phyloP scores from a whole-genome alignment of 345 rosid species.

The Salix koriyanagi region DNA sequence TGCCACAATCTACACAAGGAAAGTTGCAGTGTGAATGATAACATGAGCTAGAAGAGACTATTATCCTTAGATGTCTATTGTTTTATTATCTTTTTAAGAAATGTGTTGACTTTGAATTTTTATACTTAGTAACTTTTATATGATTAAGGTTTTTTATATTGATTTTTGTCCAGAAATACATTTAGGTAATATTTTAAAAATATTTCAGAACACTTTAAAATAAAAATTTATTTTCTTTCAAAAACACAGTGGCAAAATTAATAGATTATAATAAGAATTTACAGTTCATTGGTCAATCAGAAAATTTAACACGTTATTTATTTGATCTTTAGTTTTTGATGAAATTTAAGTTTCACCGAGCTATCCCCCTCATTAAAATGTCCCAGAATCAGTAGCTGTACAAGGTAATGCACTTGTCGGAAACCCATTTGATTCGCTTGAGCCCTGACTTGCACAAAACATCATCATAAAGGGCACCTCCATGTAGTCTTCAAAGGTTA shows the following conservation, averaged over 20 bases:
- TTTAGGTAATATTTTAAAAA: no score
- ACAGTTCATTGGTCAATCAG: neutral
- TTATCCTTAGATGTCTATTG: no score
- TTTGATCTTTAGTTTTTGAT: neutral
- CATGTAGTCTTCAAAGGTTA: no score
- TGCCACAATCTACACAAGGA: slow-evolving; percentile 41
- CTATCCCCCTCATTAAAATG: neutral
- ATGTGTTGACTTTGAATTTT: neutral
- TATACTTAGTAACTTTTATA: no score
- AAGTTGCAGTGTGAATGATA: slow-evolving; percentile 43
- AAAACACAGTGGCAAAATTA: no score
- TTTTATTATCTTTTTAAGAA: neutral
- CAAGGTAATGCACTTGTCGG: neutral
- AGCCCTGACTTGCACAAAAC: no score
- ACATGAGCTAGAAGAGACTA: neutral
- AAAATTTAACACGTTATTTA: neutral
- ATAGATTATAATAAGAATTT: neutral
- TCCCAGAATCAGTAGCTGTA: neutral
- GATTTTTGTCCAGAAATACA: no score
- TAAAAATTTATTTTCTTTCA: no score
- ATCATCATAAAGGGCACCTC: no score
- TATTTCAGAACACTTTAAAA: no score
- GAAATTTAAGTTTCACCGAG: neutral
- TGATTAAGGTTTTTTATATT: no score
- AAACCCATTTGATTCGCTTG: neutral